phyloP scores from a whole-genome alignment of 768 basidiomycete genomes.

The Hericium alpestre region DNA sequence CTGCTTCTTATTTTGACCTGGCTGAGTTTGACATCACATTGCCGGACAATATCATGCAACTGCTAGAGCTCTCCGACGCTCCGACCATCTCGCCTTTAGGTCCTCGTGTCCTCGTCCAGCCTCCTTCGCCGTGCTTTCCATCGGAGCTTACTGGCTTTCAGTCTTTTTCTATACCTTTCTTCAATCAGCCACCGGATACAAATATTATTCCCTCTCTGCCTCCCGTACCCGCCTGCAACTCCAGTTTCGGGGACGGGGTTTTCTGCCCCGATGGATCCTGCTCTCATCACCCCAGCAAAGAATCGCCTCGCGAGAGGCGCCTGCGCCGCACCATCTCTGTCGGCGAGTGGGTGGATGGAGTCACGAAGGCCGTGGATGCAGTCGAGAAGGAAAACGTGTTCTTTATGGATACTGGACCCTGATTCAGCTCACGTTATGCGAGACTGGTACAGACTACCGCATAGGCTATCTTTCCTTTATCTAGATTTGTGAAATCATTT shows the following conservation, averaged over 20 bases:
- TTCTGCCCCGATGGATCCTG: neutral
- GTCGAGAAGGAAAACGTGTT: neutral
- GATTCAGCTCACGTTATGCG: too few relatives aligned
- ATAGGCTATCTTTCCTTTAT: too few relatives aligned
- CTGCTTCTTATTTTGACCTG: too few relatives aligned
- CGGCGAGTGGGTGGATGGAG: neutral
- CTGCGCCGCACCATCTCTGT: neutral
- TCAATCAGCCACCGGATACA: neutral
- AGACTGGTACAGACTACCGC: too few relatives aligned
- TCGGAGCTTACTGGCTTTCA: neutral
- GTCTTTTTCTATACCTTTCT: neutral
- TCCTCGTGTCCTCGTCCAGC: too few relatives aligned
- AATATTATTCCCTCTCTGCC: neutral
- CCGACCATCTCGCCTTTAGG: too few relatives aligned
- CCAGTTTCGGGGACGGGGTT: neutral
- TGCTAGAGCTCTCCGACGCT: too few relatives aligned
- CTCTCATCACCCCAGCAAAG: neutral
- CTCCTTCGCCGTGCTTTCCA: neutral
- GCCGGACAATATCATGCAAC: too few relatives aligned
- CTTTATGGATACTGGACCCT: neutral
- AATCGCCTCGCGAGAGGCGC: neutral
- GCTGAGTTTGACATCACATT: too few relatives aligned
- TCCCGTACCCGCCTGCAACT: neutral
- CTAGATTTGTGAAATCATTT: too few relatives aligned
- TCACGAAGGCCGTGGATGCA: neutral